These are phyloP conservation scores for Aureobasidium musti DNA, from an alignment of 2,329 filamentous ascomycete species.

Conservation along the genomic window DNA sequence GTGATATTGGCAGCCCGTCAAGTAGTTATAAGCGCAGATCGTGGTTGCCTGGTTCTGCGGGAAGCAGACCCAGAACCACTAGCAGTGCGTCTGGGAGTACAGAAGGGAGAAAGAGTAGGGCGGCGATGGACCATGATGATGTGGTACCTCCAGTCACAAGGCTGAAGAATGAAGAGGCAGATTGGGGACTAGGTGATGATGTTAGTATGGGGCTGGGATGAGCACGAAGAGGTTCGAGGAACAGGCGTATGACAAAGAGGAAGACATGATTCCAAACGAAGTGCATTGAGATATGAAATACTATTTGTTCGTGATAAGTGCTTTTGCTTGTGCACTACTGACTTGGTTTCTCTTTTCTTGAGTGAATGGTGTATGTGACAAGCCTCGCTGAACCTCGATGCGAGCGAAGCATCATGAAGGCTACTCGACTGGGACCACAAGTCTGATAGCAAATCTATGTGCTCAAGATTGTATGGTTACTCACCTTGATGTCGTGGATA, in stretches of 20 bases:
- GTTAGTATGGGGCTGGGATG: slow-evolving; percentile 34
- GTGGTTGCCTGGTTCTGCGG: slow-evolving; percentile 4
- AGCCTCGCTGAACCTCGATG: too few relatives aligned
- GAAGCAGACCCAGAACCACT: slow-evolving; percentile 9
- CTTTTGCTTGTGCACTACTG: too few relatives aligned
- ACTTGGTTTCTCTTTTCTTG: too few relatives aligned
- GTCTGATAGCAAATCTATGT: too few relatives aligned
- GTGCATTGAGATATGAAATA: slow-evolving; percentile 6
- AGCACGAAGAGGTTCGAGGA: too few relatives aligned
- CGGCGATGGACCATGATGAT: slow-evolving; percentile 23
- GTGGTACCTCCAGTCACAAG: slow-evolving; percentile 28
- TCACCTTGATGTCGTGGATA: too few relatives aligned
- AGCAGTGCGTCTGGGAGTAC: slow-evolving; percentile 26
- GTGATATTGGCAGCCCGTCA: slow-evolving; percentile 2
- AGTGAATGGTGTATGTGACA: too few relatives aligned
- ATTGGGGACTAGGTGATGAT: slow-evolving; percentile 33
- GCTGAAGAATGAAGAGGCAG: slow-evolving; percentile 30
- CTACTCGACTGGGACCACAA: too few relatives aligned
- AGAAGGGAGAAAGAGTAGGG: slow-evolving; percentile 14
- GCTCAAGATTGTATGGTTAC: too few relatives aligned
- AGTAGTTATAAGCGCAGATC: slow-evolving; percentile 30
- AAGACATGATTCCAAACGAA: neutral
- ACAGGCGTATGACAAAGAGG: neutral
- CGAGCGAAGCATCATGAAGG: too few relatives aligned
- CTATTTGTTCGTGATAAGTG: neutral